Percentiles rank a stretch among this genome's conserved stretches.
phyloP scores from a whole-genome alignment of 1,139 yeast species.

The Pichia norvegensis region DNA sequence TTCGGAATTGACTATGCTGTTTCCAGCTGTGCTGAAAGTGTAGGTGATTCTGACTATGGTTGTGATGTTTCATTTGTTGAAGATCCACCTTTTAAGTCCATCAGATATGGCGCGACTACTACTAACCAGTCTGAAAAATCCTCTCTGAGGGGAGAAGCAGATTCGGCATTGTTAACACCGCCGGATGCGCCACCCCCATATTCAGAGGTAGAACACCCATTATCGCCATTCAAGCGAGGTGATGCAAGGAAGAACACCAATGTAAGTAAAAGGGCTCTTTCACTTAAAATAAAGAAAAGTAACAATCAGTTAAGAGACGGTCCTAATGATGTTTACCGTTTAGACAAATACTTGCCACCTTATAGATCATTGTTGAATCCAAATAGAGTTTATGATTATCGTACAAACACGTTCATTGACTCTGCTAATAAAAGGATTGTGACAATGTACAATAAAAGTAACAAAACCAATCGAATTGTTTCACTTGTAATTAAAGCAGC shows the following conservation, averaged over 20 bases:
- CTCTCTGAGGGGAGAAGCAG: too few species aligned
- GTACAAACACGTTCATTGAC: conserved; percentile 23
- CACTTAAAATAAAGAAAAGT: conserved; percentile 5
- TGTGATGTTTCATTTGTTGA: neutral
- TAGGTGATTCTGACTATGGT: neutral
- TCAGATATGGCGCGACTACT: too few species aligned
- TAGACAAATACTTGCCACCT: conserved; percentile 26
- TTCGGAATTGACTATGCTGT: conserved; percentile 3
- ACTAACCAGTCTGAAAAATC: too few species aligned
- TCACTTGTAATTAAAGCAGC: conserved; percentile 23
- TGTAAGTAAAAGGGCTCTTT: conserved; percentile 1
- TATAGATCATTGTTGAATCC: conserved; percentile 29
- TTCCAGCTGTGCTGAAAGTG: neutral
- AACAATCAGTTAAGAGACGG: conserved; percentile 8
- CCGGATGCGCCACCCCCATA: neutral
- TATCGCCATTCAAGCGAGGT: neutral
- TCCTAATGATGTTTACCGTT: conserved; percentile 16
- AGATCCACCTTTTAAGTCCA: too few species aligned
- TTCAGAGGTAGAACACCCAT: neutral
- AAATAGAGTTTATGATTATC: conserved; percentile 25
- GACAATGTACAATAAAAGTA: conserved; percentile 11
- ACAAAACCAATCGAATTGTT: conserved; percentile 14
- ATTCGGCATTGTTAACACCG: too few species aligned
- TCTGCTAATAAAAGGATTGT: conserved; percentile 8
- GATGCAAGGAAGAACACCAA: neutral